A percentile compares a stretch with the other conserved stretches of the same genome.
Evolutionary conservation across 306 rosid genomes (phyloP).

Genomic region (Rosa lucieae): DNA sequence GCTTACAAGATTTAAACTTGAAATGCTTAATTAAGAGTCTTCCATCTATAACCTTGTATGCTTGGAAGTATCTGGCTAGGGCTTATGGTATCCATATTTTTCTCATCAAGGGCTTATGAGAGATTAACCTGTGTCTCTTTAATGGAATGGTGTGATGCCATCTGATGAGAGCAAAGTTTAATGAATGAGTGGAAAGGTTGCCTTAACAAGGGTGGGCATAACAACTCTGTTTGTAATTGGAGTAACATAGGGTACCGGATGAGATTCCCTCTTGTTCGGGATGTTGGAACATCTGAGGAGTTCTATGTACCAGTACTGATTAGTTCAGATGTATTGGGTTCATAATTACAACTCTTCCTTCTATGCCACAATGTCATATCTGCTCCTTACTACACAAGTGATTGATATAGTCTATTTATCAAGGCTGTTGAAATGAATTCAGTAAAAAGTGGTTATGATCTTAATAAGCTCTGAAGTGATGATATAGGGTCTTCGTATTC

Average conservation of each 20-base stretch:
- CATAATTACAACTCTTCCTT: background rate
- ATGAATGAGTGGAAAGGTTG: background rate
- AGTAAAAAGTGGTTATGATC: background rate
- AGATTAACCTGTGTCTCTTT: background rate
- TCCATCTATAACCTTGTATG: background rate
- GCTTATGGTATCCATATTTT: background rate
- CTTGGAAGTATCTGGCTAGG: background rate
- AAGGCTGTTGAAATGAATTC: background rate
- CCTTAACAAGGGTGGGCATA: no score
- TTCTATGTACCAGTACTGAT: no score
- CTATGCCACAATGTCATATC: background rate
- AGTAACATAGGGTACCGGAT: no score
- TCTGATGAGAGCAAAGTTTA: background rate
- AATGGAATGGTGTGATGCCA: background rate
- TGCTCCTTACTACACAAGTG: background rate
- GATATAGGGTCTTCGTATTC: background rate
- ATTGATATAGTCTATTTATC: background rate
- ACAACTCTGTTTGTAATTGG: no score
- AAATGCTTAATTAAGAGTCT: background rate
- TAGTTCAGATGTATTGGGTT: no score
- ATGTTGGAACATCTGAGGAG: no score
- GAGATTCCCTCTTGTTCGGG: no score
- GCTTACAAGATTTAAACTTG: background rate
- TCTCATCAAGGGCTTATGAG: background rate
- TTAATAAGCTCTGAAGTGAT: background rate